These are phyloP conservation scores for Aspergillus incahuasiensis DNA, from an alignment of 495 filamentous ascomycete genomes.

Conservation along the genomic window DNA sequence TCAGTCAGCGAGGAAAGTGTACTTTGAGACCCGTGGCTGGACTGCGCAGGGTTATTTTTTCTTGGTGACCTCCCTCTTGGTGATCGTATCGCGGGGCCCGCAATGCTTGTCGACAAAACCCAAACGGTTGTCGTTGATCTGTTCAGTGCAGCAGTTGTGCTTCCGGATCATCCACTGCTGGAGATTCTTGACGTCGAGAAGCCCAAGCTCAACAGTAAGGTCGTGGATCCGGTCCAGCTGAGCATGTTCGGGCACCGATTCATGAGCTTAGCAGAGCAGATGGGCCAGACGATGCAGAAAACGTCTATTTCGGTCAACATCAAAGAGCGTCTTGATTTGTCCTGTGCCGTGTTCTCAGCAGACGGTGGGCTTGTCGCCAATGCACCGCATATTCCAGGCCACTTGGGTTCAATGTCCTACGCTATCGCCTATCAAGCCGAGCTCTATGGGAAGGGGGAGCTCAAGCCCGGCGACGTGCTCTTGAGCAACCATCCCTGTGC, in stretches of 20 bases:
- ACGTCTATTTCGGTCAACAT: slow-evolving; percentile 97
- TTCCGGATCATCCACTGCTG: slow-evolving; percentile 6
- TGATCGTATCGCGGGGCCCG: slow-evolving; percentile 76
- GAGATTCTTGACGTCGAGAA: slow-evolving; percentile 43
- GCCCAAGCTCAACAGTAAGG: slow-evolving; percentile 40
- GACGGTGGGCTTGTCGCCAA: slow-evolving; percentile 92
- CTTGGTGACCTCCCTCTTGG: slow-evolving; percentile 54
- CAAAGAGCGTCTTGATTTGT: slow-evolving; percentile 95
- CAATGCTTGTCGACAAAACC: slow-evolving; percentile 88
- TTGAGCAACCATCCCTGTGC: slow-evolving; percentile 95
- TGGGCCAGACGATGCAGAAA: slow-evolving; percentile 93
- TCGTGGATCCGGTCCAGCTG: slow-evolving; percentile 84
- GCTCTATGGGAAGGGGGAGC: slow-evolving; percentile 74
- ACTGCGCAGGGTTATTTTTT: slow-evolving; percentile 27
- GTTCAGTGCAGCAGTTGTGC: slow-evolving; percentile 49
- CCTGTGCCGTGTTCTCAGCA: slow-evolving; percentile 89
- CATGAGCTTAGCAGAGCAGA: slow-evolving; percentile 98
- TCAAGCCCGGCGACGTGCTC: slow-evolving; percentile 88
- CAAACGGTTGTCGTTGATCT: slow-evolving; percentile 94
- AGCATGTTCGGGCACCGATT: slow-evolving; percentile 96
- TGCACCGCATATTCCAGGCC: slow-evolving; percentile 89
- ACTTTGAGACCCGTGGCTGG: neutral
- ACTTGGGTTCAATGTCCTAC: slow-evolving; percentile 73
- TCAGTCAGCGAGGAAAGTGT: slow-evolving; percentile 47
- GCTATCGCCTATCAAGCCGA: slow-evolving; percentile 91